Percentiles rank a stretch among this genome's conserved stretches.
Evolutionary conservation across 73 alveolate species (phyloP).

Genomic region (Blepharisma stoltei): DNA sequence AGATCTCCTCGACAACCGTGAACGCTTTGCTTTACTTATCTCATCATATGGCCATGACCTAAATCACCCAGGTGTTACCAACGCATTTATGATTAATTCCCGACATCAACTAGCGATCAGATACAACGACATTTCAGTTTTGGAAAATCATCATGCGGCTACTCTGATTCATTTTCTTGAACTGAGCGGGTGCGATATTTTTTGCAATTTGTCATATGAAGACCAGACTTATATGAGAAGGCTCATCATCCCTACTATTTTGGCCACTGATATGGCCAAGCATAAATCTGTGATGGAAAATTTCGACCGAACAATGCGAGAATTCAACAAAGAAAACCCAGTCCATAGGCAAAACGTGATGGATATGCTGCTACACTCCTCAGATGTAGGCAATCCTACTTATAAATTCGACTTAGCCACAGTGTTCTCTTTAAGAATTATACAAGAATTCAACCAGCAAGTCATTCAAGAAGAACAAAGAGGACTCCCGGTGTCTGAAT

Average conservation of each 20-base stretch:
- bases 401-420: slow-evolving; percentile 52
- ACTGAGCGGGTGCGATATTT: slow-evolving; percentile 51
- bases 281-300: slow-evolving; percentile 45
- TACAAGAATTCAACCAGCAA: slow-evolving; percentile 56
- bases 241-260: slow-evolving; percentile 54
- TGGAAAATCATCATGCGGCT: slow-evolving; percentile 84
- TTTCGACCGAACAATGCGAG: slow-evolving; percentile 43
- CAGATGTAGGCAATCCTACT: slow-evolving; percentile 66
- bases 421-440: slow-evolving; percentile 50
- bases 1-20: background rate
- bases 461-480: slow-evolving; percentile 30
- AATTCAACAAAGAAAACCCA: slow-evolving; percentile 40
- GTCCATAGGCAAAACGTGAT: slow-evolving; percentile 45
- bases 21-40: slow-evolving; percentile 32
- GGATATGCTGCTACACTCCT: slow-evolving; percentile 71
- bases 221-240: slow-evolving; percentile 50
- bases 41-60: slow-evolving; percentile 76
- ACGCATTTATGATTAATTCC: slow-evolving; percentile 61
- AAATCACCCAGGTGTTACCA: slow-evolving; percentile 87
- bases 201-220: slow-evolving; percentile 39
- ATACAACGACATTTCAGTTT: slow-evolving; percentile 75
- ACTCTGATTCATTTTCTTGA: slow-evolving; percentile 56
- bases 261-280: slow-evolving; percentile 73
- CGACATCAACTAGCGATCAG: slow-evolving; percentile 56
- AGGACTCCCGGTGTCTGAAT: slow-evolving; percentile 27